Conservation (phyloP, 192 early-diverging fungal species). For the Coemansia sp. region DNA sequence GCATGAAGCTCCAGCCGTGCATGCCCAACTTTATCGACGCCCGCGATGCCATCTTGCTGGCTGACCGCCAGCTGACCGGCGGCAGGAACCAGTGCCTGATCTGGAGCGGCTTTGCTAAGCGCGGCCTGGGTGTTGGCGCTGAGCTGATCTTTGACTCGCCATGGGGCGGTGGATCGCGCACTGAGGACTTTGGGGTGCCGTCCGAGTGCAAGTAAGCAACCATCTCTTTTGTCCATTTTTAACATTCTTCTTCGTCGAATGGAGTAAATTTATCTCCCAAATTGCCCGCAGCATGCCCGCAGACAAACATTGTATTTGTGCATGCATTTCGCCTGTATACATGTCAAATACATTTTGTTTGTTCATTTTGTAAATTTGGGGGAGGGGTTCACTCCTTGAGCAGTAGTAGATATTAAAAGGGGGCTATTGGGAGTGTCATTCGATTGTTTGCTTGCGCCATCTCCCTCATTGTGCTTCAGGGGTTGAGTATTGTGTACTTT, state of each 20-base stretch:
- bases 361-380: not conserved
- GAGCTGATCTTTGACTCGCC: slow-evolving; percentile 60
- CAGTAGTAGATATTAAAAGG: not conserved
- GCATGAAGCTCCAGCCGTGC: slow-evolving; percentile 68
- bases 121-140: slow-evolving; percentile 60
- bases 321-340: not conserved
- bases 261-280: not conserved
- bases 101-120: slow-evolving; percentile 67
- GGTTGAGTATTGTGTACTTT: not conserved
- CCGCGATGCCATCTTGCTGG: slow-evolving; percentile 63
- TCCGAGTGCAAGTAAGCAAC: slow-evolving; percentile 26
- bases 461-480: not conserved
- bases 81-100: slow-evolving; percentile 59
- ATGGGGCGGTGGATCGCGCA: slow-evolving; percentile 59
- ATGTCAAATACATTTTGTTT: not conserved
- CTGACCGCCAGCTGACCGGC: slow-evolving; percentile 54
- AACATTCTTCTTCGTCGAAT: not conserved
- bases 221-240: not conserved
- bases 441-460: not conserved
- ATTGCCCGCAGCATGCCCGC: slow-evolving; percentile 1
- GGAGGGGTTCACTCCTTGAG: not conserved
- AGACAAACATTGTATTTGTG: not conserved
- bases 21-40: slow-evolving; percentile 64
- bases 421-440: not conserved
- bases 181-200: slow-evolving; percentile 57